Percentiles rank a stretch among this genome's conserved stretches.
Evolutionary conservation across 1,284 basidiomycete genomes (phyloP).

Genomic region (Boletus semigastroideus): DNA sequence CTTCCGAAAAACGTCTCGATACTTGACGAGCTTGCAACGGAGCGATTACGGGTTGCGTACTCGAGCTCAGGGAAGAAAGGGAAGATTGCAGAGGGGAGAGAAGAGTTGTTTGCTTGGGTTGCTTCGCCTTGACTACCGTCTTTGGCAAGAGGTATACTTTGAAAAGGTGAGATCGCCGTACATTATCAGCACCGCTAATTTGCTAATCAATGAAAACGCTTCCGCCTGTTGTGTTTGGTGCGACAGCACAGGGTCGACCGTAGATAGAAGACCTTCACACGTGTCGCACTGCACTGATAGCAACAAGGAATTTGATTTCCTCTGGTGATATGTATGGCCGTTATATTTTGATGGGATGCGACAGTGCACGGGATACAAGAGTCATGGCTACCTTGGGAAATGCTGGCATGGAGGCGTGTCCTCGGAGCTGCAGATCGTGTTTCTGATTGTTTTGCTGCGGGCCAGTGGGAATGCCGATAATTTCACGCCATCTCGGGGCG

Average conservation of each 20-base stretch:
- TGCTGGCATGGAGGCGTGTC: not conserved
- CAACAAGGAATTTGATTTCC: slow-evolving; percentile 1
- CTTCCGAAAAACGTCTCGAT: slow-evolving; percentile 52
- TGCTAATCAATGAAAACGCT: slow-evolving; percentile 5
- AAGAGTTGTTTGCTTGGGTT: slow-evolving; percentile 36
- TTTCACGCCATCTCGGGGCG: not conserved
- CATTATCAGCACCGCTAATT: not conserved
- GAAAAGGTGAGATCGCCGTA: not conserved
- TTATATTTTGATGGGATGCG: not conserved
- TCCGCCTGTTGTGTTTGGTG: not conserved
- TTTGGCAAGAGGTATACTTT: slow-evolving; percentile 1
- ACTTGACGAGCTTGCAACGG: slow-evolving; percentile 72
- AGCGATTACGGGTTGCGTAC: slow-evolving; percentile 62
- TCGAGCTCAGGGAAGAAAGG: slow-evolving; percentile 35
- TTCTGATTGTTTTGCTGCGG: not conserved
- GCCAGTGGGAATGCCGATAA: not conserved
- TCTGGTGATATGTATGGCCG: not conserved
- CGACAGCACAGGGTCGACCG: not conserved
- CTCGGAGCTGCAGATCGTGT: not conserved
- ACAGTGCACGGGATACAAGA: not conserved
- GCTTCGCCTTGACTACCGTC: slow-evolving; percentile 15
- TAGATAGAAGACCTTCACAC: slow-evolving; percentile 1
- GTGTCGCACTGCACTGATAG: not conserved
- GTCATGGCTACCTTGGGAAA: not conserved
- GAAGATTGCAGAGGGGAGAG: slow-evolving; percentile 34